A percentile compares a stretch with the other conserved stretches of the same genome.
Evolutionary conservation across 306 rosid genomes (phyloP).

Genomic region (Amphicarpaea edgeworthii): DNA sequence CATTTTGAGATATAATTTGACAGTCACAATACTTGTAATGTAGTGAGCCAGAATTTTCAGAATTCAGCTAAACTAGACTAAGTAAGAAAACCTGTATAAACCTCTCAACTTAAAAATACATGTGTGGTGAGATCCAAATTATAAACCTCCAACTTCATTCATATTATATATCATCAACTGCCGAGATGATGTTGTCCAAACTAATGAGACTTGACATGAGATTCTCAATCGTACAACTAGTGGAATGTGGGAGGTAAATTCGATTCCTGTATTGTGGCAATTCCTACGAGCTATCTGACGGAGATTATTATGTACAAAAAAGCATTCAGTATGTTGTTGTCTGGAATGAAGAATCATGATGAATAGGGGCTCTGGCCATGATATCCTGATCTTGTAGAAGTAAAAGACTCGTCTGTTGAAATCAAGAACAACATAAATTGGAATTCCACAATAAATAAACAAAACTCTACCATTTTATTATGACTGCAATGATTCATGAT

Average conservation of each 20-base stretch:
- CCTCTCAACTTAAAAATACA: conserved; percentile 24
- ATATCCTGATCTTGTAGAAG: conserved; percentile 58
- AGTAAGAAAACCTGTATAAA: conserved; percentile 34
- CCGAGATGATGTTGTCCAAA: conserved; percentile 38
- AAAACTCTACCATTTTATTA: not conserved
- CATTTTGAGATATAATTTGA: conserved; percentile 31
- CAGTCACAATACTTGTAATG: conserved; percentile 37
- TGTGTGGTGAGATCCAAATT: conserved; percentile 42
- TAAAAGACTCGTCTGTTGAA: conserved; percentile 61
- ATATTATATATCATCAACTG: conserved; percentile 39
- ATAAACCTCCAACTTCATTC: conserved; percentile 43
- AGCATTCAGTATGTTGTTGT: conserved; percentile 19
- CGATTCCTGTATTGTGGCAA: conserved; percentile 37
- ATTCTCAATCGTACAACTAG: conserved; percentile 44
- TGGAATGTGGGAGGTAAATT: conserved; percentile 42
- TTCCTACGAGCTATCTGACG: conserved; percentile 45
- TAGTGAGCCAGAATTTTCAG: conserved; percentile 26
- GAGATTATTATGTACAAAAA: conserved; percentile 61
- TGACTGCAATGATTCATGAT: not conserved
- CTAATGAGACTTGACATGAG: conserved; percentile 31
- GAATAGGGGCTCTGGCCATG: conserved; percentile 46
- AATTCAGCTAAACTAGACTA: conserved; percentile 29
- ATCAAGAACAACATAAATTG: conserved; percentile 39
- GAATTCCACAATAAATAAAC: not conserved
- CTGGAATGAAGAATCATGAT: conserved; percentile 39